A percentile compares a stretch with the other conserved stretches of the same genome.
phyloP scores from a whole-genome alignment of 441 rosid species.

The Arabidopsis hybrid region DNA sequence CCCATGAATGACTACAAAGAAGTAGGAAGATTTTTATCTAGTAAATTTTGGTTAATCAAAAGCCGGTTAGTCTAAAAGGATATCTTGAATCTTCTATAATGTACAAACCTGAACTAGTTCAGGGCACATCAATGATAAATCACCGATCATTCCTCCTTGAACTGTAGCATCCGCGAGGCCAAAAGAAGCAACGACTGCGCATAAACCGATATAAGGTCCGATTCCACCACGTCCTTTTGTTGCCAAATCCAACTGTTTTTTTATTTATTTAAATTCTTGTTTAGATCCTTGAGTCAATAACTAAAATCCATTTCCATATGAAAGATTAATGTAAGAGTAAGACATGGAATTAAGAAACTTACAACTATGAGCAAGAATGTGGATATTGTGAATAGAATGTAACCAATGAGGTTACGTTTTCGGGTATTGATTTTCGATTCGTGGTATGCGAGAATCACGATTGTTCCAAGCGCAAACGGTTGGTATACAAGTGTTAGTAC shows the following conservation, averaged over 20 bases:
- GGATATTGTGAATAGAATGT: constrained; percentile 57
- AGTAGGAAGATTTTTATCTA: not conserved
- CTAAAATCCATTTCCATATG: not conserved
- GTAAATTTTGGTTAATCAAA: not conserved
- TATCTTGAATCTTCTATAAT: not conserved
- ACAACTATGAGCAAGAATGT: constrained; percentile 73
- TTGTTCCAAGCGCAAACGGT: constrained; percentile 71
- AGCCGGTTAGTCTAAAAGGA: not conserved
- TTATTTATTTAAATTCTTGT: not conserved
- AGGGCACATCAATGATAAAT: constrained; percentile 82
- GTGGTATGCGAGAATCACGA: constrained; percentile 58
- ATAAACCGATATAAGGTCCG: constrained; percentile 70
- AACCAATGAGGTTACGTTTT: constrained; percentile 64
- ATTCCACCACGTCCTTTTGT: constrained; percentile 58
- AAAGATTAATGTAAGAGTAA: not conserved
- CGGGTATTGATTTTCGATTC: constrained; percentile 55
- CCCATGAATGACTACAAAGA: constrained; percentile 69
- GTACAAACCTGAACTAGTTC: constrained; percentile 75
- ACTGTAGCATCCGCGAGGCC: constrained; percentile 83
- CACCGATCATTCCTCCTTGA: constrained; percentile 90
- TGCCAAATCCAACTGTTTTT: constrained; percentile 67
- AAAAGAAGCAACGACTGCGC: constrained; percentile 64
- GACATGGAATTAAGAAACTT: constrained; percentile 30
- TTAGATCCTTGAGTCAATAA: constrained; percentile 11
- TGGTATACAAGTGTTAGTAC: constrained; percentile 82